These are phyloP conservation scores for Rhizopogon rudus DNA, from an alignment of 768 basidiomycete genomes.

Conservation along the genomic window DNA sequence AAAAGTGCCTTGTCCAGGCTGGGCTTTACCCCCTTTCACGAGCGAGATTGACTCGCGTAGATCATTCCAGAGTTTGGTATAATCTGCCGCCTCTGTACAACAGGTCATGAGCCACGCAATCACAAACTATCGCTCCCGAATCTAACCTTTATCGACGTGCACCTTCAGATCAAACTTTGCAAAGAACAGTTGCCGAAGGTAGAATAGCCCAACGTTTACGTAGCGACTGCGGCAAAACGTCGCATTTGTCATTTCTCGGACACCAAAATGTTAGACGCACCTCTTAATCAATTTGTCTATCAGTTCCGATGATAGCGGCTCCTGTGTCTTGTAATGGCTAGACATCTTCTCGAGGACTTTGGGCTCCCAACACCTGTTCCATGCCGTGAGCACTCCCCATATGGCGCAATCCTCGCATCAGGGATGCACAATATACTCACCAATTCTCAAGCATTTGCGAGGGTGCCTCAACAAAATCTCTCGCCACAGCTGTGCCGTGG, in stretches of 20 bases:
- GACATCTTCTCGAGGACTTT: slow-evolving; percentile 70
- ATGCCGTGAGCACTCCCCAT: not conserved
- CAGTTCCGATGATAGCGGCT: slow-evolving; percentile 64
- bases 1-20: slow-evolving; percentile 71
- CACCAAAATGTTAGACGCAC: slow-evolving; percentile 25
- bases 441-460: slow-evolving; percentile 94
- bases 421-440: slow-evolving; percentile 28
- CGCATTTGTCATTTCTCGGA: not conserved
- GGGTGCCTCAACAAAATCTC: slow-evolving; percentile 87
- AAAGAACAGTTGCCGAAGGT: slow-evolving; percentile 82
- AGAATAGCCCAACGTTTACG: slow-evolving; percentile 78
- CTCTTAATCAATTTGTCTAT: slow-evolving; percentile 81
- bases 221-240: slow-evolving; percentile 46
- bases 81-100: slow-evolving; percentile 55
- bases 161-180: slow-evolving; percentile 75
- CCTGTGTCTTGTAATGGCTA: slow-evolving; percentile 69
- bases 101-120: not conserved
- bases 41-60: slow-evolving; percentile 67
- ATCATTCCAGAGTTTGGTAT: slow-evolving; percentile 75
- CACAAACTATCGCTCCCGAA: not conserved
- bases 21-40: slow-evolving; percentile 53
- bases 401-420: not conserved
- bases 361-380: slow-evolving; percentile 72
- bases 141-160: slow-evolving; percentile 59
- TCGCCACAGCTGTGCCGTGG: slow-evolving; percentile 77